A percentile compares a stretch with the other conserved stretches of the same genome.
phyloP scores from a whole-genome alignment of 2,329 filamentous ascomycete species.

The Ceratocystiopsis sp. region DNA sequence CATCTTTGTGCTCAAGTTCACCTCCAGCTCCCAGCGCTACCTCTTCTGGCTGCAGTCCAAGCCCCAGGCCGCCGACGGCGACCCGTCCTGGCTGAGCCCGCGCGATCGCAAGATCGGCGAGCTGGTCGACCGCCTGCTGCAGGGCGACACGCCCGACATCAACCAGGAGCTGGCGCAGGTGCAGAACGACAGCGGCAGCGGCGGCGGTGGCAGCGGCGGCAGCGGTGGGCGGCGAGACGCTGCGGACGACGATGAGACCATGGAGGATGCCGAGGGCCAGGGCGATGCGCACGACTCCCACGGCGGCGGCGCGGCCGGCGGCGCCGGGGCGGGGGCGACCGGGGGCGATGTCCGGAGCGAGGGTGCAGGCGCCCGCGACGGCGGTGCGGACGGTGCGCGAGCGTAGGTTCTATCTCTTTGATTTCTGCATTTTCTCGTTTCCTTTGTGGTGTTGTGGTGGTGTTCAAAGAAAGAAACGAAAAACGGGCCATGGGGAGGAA shows the following conservation, averaged over 20 bases:
- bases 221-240: conserved; percentile 22
- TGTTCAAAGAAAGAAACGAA: background rate
- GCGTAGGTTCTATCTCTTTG: conserved; percentile 61
- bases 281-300: conserved; percentile 40
- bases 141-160: conserved; percentile 79
- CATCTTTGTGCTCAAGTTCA: conserved; percentile 86
- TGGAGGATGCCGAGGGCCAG: conserved; percentile 58
- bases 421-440: background rate
- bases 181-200: conserved; percentile 28
- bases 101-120: conserved; percentile 77
- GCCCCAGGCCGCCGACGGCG: conserved; percentile 50
- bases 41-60: conserved; percentile 96
- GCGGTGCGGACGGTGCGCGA: conserved; percentile 92
- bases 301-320: conserved; percentile 48
- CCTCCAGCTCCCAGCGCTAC: conserved; percentile 76
- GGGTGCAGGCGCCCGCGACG: conserved; percentile 73
- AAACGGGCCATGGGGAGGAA: background rate
- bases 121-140: conserved; percentile 68
- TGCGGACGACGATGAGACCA: conserved; percentile 59
- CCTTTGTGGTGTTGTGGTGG: background rate
- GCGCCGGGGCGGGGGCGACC: conserved; percentile 71
- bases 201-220: background rate
- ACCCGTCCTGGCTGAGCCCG: conserved; percentile 65
- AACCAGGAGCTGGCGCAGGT: conserved; percentile 51
- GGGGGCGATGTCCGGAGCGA: conserved; percentile 86